Conservation (phyloP, 2,329 filamentous ascomycete species). For the Colletotrichum scovillei region DNA sequence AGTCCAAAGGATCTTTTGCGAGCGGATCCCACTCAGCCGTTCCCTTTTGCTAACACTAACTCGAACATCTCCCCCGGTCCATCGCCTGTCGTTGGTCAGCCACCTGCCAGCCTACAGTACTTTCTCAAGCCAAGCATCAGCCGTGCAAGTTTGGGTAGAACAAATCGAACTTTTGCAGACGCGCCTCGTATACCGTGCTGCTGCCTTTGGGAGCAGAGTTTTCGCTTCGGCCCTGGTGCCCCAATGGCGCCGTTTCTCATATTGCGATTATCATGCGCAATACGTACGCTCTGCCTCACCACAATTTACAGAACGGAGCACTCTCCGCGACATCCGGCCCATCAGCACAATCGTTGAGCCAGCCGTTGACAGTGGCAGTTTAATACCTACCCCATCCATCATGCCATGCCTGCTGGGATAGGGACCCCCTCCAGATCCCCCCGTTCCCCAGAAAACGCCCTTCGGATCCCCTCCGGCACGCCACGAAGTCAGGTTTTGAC, state of each 20-base stretch:
- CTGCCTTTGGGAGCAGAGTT: slow-evolving; percentile 1
- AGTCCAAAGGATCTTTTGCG: slow-evolving; percentile 27
- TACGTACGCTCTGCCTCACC: not conserved
- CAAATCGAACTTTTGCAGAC: slow-evolving; percentile 10
- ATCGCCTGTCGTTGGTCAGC: slow-evolving; percentile 11
- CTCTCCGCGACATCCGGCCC: slow-evolving; percentile 7
- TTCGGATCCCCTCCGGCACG: not conserved
- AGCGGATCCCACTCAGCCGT: slow-evolving; percentile 18
- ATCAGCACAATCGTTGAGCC: not conserved
- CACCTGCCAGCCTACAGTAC: slow-evolving; percentile 7
- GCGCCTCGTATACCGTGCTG: not conserved
- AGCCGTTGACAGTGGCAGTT: not conserved
- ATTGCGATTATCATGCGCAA: not conserved
- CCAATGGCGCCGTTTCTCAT: not conserved
- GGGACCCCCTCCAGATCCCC: not conserved
- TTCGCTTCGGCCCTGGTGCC: not conserved
- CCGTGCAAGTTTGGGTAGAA: not conserved
- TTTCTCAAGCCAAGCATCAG: slow-evolving; percentile 2
- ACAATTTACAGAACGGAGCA: not conserved
- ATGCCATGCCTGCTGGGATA: slow-evolving; percentile 20
- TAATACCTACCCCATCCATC: slow-evolving; percentile 14
- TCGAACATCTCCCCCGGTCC: slow-evolving; percentile 6
- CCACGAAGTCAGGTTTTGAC: not conserved
- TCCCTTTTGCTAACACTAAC: slow-evolving; percentile 18
- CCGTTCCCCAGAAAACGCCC: slow-evolving; percentile 22